Base-by-base conservation (phyloP, 2,329 filamentous ascomycete genomes). In the Hymenoscyphus occultus region DNA sequence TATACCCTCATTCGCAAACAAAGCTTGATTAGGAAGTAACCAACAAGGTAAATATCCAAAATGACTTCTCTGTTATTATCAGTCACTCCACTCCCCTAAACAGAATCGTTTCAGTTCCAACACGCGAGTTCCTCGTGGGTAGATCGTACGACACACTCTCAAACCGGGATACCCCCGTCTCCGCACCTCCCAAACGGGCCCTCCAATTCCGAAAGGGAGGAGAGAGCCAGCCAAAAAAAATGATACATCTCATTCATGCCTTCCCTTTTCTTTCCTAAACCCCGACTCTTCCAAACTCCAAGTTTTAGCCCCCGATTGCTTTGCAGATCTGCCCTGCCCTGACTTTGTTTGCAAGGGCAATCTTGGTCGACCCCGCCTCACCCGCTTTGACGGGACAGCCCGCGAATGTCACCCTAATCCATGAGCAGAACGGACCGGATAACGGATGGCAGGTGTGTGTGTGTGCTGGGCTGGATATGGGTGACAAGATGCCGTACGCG, bases 171-270 rank as follows among this genome's bases (percentile, higher is more conserved):
- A 35, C 35, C 35, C 35, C 35, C 35, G 35, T 35, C 5, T 4
- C 9, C 35, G 5, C 35, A 7, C 35, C 9, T 35, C 35, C 35
- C 5, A 5, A 35, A 35, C 35, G 9, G 35, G 5, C 6, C 9
- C 5, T 35, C 35, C 6, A 35, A 10, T 35, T 35, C 9, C 1
- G 4, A 35, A 3, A 54, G n/a, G 9, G 13, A 54, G 5, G 13
- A 3, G 19, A 54, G 13, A 22, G 22, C n/a, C 9, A 54, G 28
- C 28, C 19, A 13, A 22, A 28, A 28, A 51, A 54, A 54, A 28
- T 54, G 48, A 54, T 54, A 4, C 19, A 54, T 54, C 48, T 54
- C 7, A 54, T 54, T 54, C 48, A 54, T 54, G 48, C 48, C 22
- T 5, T 54, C 22, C 10, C 42, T n/a, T 54, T 13, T 28, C 48